Conservation (phyloP, 768 basidiomycete species). For the Crucibulum laeve region DNA sequence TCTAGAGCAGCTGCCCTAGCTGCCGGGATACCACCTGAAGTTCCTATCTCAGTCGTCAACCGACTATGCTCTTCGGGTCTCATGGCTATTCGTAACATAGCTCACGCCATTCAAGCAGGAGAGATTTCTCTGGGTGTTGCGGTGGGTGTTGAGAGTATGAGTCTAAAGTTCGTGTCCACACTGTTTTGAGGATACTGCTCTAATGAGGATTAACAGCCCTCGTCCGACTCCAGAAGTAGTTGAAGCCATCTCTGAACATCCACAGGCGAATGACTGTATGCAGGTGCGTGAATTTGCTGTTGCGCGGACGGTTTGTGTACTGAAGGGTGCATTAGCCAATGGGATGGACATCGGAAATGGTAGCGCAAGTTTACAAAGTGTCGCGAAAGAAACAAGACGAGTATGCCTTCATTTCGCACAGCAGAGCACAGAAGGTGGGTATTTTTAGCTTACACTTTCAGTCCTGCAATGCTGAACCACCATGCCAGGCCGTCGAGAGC, state of each 20-base stretch:
- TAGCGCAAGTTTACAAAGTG: conserved; percentile 74
- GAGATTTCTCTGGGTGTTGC: conserved; percentile 88
- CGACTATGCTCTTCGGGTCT: conserved; percentile 92
- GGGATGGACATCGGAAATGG: conserved; percentile 96
- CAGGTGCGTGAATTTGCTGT: conserved; percentile 40
- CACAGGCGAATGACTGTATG: conserved; percentile 72
- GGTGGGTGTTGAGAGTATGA: conserved; percentile 81
- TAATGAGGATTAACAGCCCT: conserved; percentile 37
- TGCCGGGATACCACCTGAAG: conserved; percentile 82
- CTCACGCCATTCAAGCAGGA: conserved; percentile 78
- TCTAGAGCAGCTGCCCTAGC: conserved; percentile 85
- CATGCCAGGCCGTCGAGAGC: conserved; percentile 51
- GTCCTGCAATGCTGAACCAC: not conserved
- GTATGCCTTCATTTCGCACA: conserved; percentile 86
- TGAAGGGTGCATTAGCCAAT: conserved; percentile 52
- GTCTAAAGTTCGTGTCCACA: conserved; percentile 47
- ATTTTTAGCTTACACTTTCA: not conserved
- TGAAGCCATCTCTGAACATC: conserved; percentile 49
- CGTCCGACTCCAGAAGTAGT: conserved; percentile 70
- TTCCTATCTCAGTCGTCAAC: conserved; percentile 90
- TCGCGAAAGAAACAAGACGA: conserved; percentile 83
- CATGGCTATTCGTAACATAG: conserved; percentile 89
- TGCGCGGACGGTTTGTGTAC: not conserved
- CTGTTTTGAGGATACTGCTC: conserved; percentile 1
- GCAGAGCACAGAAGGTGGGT: conserved; percentile 63